Percentiles rank a stretch among this genome's conserved stretches.
phyloP scores from a whole-genome alignment of 768 basidiomycete species.

The Lactifluus subvellereus region DNA sequence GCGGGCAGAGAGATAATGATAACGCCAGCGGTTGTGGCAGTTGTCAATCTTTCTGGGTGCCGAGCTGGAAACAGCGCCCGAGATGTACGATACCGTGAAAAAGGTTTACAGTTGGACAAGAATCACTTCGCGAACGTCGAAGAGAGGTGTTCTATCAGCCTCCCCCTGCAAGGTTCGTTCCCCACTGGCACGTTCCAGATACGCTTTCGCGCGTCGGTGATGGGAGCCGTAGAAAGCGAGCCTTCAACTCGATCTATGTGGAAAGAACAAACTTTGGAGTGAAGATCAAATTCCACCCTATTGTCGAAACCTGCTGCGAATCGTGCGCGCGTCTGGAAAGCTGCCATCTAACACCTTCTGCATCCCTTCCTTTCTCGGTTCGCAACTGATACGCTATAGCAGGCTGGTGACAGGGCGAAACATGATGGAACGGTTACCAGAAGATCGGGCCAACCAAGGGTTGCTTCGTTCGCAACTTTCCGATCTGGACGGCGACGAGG shows the following conservation, averaged over 20 bases:
- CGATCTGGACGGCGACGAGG: slow-evolving; percentile 1
- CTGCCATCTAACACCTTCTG: neutral
- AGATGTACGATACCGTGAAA: neutral
- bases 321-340: neutral
- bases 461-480: slow-evolving; percentile 13
- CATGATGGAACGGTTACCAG: neutral
- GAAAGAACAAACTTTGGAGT: neutral
- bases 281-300: neutral
- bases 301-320: neutral
- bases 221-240: neutral
- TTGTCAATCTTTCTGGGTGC: neutral
- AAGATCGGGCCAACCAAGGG: neutral
- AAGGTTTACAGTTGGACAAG: slow-evolving; percentile 20
- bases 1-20: neutral
- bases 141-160: neutral
- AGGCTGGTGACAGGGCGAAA: too few relatives aligned
- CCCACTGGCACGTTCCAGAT: neutral
- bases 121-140: neutral
- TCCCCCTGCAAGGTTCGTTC: neutral
- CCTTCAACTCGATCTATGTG: neutral
- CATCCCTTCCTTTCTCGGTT: neutral
- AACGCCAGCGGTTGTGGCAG: slow-evolving; percentile 6
- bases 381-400: neutral
- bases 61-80: neutral
- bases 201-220: neutral